A percentile compares a stretch with the other conserved stretches of the same genome.
Conservation (phyloP, 768 basidiomycete genomes). For the Lanmaoa pseudosensibilis region DNA sequence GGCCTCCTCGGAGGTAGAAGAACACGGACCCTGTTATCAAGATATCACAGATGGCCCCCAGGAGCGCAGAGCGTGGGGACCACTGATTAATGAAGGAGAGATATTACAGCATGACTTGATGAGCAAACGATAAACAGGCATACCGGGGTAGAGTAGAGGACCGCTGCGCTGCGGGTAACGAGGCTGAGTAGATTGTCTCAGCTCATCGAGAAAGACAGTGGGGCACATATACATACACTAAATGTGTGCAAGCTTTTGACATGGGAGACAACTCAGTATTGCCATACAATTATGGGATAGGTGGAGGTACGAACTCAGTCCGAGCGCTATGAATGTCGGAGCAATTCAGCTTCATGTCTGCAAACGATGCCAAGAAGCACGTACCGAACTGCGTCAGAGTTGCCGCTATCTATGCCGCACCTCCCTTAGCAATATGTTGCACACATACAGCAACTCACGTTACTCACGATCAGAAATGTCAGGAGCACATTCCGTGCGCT, state of each 20-base stretch:
- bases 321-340: not conserved
- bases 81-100: not conserved
- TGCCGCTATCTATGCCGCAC: not conserved
- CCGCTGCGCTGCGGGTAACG: not conserved
- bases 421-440: not conserved
- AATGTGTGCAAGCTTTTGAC: not conserved
- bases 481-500: not conserved
- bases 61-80: slow-evolving; percentile 30
- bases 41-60: slow-evolving; percentile 9
- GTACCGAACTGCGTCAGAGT: slow-evolving; percentile 2
- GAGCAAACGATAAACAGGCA: not conserved
- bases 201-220: not conserved
- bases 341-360: not conserved
- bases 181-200: not conserved
- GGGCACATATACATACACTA: not conserved
- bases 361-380: not conserved
- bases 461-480: slow-evolving; percentile 7
- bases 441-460: not conserved
- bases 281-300: not conserved
- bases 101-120: not conserved
- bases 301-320: slow-evolving; percentile 2
- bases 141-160: not conserved
- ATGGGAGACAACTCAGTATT: not conserved
- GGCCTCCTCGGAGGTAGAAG: slow-evolving; percentile 22
- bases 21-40: slow-evolving; percentile 20